Evolutionary conservation across 2,329 filamentous ascomycete genomes (phyloP).

Genomic region (Colletotrichum phormii): DNA sequence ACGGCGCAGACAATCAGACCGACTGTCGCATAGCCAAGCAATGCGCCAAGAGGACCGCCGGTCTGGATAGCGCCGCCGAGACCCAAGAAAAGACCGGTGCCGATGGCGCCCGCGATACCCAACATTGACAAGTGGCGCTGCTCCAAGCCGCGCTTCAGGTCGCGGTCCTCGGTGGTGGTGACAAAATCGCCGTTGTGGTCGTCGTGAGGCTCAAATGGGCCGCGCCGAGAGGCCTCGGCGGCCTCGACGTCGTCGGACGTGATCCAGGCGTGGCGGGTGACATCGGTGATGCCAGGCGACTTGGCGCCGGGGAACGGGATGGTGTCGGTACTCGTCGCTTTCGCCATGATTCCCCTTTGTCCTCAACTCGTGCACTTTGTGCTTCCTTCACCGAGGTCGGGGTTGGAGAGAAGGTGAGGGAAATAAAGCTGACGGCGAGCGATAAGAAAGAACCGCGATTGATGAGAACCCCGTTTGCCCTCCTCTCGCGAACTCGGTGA

Average conservation of each 20-base stretch:
- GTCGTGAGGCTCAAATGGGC: slow-evolving; percentile 30
- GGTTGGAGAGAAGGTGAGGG: background rate
- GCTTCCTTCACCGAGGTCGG: slow-evolving; percentile 20
- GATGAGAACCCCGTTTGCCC: background rate
- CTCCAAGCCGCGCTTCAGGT: slow-evolving; percentile 61
- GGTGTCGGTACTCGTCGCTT: slow-evolving; percentile 29
- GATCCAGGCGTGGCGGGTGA: slow-evolving; percentile 33
- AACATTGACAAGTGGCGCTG: slow-evolving; percentile 72
- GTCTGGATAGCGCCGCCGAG: slow-evolving; percentile 64
- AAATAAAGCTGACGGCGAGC: background rate
- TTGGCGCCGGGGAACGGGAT: slow-evolving; percentile 34
- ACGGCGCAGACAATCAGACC: slow-evolving; percentile 68
- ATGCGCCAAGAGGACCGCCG: slow-evolving; percentile 60
- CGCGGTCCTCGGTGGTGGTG: slow-evolving; percentile 60
- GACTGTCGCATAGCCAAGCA: slow-evolving; percentile 66
- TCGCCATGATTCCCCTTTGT: background rate
- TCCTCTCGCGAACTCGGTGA: background rate
- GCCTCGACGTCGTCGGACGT: slow-evolving; percentile 33
- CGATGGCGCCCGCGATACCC: slow-evolving; percentile 71
- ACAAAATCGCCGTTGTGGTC: slow-evolving; percentile 56
- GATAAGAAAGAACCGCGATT: background rate
- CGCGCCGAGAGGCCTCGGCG: slow-evolving; percentile 9
- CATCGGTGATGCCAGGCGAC: slow-evolving; percentile 33
- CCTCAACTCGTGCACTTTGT: background rate
- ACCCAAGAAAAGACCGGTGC: slow-evolving; percentile 71